Evolutionary conservation across 78 protist genomes (phyloP), one percentile per base, ranked within the genome.

Genomic region (Dictyostelium firmibasis): DNA sequence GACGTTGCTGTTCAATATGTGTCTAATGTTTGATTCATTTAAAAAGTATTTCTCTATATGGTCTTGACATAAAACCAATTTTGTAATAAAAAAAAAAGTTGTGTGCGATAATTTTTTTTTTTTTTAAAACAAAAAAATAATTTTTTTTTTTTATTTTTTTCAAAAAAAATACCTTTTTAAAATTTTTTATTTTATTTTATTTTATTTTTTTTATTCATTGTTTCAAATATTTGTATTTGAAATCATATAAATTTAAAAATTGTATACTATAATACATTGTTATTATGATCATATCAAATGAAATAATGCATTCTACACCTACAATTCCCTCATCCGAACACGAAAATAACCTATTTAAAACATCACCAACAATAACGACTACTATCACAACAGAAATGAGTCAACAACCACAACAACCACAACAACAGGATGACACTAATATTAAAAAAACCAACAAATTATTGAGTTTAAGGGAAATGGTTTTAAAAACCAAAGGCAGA

Each of bases 401-500:
- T 16, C 62, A 62, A 62, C 72, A 60, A 60, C 9, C 4, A 5
- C 70, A 60, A 13, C n/a, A 53, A 57, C 67, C 67, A 57, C 72
- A 3, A 27, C 75, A 1, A 67, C 81, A 74, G 35, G 47, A 77
- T 38, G 47, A 75, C 18, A 29, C 2, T n/a, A 74, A 75, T 33
- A 75, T 11, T 3, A 4, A 20, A 23, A 38, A 38, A 38, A 36
- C n/a, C 4, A 47, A 29, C 4, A 81, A 81, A 50, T 31, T 81
- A 16, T 25, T 25, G 29, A 35, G 36, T 81, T 53, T 81, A 50
- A 41, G 70, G 53, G 47, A 81, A 36, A 81, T n/a, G 47, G 41
- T 50, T 53, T 36, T 47, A 29, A 10, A 50, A 47, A 81, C 85
- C 1, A 81, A 81, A 31, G 85, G 85, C 7, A 81, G 85, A 31